Conservation (phyloP, 768 basidiomycete species). For the Tricholoma flavovirens region DNA sequence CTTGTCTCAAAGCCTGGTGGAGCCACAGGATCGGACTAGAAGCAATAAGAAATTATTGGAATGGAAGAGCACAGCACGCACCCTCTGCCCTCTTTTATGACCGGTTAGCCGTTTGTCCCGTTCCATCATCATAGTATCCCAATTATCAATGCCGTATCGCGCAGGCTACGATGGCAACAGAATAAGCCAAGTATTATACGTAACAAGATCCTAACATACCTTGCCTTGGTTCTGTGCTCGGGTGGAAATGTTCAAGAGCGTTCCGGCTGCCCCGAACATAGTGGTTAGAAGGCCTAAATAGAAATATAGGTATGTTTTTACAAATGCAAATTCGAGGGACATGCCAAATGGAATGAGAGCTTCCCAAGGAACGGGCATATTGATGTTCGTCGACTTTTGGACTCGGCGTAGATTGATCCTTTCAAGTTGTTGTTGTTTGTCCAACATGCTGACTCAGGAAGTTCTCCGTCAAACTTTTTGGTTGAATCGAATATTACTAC, state of each 20-base stretch:
- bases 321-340: slow-evolving; percentile 5
- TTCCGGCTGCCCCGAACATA: slow-evolving; percentile 90
- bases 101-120: slow-evolving; percentile 87
- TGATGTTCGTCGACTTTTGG: background rate
- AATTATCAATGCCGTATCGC: slow-evolving; percentile 79
- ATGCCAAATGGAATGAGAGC: slow-evolving; percentile 93
- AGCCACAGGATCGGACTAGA: slow-evolving; percentile 61
- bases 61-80: slow-evolving; percentile 31
- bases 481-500: background rate
- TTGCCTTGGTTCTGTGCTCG: slow-evolving; percentile 87
- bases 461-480: background rate
- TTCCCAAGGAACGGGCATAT: slow-evolving; percentile 96
- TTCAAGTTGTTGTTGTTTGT: slow-evolving; percentile 14
- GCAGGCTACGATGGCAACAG: slow-evolving; percentile 48
- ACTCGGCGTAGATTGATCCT: background rate
- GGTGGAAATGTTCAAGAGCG: slow-evolving; percentile 74
- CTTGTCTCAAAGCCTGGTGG: slow-evolving; percentile 68
- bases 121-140: slow-evolving; percentile 97
- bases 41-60: background rate
- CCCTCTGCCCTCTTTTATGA: slow-evolving; percentile 78
- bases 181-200: background rate
- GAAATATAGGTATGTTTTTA: background rate
- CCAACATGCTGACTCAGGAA: background rate
- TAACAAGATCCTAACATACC: slow-evolving; percentile 36
- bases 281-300: slow-evolving; percentile 68